Conservation (phyloP, 129 eudicot genomes). For the Helianthus annuus region DNA sequence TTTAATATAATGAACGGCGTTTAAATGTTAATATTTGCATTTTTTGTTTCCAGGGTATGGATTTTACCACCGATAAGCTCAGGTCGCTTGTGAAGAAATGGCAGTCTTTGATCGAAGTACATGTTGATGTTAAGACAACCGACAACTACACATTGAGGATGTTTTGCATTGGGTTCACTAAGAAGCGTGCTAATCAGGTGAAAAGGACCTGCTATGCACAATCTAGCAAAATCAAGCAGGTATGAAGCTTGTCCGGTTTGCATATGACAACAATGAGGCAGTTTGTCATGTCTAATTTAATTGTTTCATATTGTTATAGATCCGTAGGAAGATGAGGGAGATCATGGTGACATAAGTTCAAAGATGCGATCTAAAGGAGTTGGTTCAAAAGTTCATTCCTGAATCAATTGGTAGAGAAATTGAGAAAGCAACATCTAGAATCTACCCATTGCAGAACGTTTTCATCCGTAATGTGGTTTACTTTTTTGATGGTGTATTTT, state of each 20-base stretch:
- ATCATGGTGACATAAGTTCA: no score
- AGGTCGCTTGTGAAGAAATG: slow-evolving; percentile 67
- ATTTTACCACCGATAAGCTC: slow-evolving; percentile 65
- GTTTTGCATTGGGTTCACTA: slow-evolving; percentile 79
- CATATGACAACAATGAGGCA: background rate
- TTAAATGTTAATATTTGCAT: background rate
- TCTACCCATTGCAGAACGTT: slow-evolving; percentile 77
- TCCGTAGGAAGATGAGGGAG: no score
- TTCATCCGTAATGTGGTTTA: slow-evolving; percentile 38
- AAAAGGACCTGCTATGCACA: slow-evolving; percentile 73
- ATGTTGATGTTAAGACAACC: slow-evolving; percentile 79
- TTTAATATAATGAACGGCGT: background rate
- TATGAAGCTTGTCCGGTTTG: background rate
- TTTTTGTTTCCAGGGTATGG: slow-evolving; percentile 49
- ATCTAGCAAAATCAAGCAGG: slow-evolving; percentile 71
- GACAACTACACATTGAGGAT: slow-evolving; percentile 54
- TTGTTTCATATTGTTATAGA: background rate
- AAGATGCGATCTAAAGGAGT: no score
- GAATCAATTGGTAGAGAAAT: no score
- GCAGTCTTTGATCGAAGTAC: slow-evolving; percentile 74
- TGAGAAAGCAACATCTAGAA: slow-evolving; percentile 27
- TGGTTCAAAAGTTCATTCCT: no score
- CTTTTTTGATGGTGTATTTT: no score
- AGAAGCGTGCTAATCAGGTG: slow-evolving; percentile 77
- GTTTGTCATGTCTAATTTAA: background rate